Base-by-base conservation (phyloP, 495 filamentous ascomycete species). In the Penicillium herquei region DNA sequence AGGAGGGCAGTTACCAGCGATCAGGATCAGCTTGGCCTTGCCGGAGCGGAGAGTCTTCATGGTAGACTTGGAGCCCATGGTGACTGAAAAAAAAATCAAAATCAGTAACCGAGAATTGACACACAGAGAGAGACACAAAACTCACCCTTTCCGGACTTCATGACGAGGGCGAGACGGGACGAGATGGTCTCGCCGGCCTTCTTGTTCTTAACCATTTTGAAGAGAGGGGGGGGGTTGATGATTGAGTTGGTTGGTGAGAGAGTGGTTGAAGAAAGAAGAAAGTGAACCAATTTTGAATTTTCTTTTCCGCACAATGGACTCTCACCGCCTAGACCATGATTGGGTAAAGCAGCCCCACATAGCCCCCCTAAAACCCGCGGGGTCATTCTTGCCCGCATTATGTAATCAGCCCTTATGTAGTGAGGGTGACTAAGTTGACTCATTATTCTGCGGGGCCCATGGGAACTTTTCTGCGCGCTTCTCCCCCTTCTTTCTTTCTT, bases 1-100 rank as follows among this genome's bases (percentile, higher is more conserved):
- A 66, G 94, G 92, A 67, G 94, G 94, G 57, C 91, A 95, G 83
- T 98, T 97, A 78, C 88, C 91, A 57, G 91, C 87, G 67, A 94
- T 91, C 69, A 87, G 78, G 66, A 85, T 73, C 69, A 96, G 73
- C 74, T 85, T 85, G 55, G 83, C 83, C 71, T 79, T 78, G 59
- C 78, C 78, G 58, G 70, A 70, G 69, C 94, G 91, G 64, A 98
- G 87, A 53, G 85, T 86, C 87, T 98, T 98, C 74, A 98, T 87
- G 68, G 92, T 96, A 56, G 89, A 92, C 78, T 95, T 92, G 85
- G 95, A 94, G 64, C 94, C 94, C 60, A 96, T 81, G 57, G 86
- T 90, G 71, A 92, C 88, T 68, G 43, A 0, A 39, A 44, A 39
- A 39, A 13, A n/a, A n/a, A n/a, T n/a, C n/a, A n/a, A n/a, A 34